These are phyloP conservation scores for Spinacia oleracea DNA, from an alignment of 179 eudicot species.

Conservation along the genomic window DNA sequence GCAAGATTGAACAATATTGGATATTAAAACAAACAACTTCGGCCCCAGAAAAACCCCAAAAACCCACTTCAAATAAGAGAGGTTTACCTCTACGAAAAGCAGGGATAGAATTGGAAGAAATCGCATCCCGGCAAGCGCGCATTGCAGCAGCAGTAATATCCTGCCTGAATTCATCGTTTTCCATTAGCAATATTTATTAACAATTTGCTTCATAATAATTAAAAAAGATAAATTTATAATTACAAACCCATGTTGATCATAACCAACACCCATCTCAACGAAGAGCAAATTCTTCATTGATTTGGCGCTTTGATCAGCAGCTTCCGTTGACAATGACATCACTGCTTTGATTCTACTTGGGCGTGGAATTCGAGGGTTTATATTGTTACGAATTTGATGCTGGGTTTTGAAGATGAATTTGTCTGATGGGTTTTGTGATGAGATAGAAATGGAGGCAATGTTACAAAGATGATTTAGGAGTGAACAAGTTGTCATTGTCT, in stretches of 20 bases:
- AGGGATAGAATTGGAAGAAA: conserved; percentile 92
- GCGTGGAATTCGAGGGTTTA: conserved; percentile 28
- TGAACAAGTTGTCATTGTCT: conserved; percentile 12
- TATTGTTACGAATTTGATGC: not conserved
- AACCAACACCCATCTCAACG: conserved; percentile 99
- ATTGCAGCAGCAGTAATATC: conserved; percentile 85
- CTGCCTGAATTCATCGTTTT: conserved; percentile 53
- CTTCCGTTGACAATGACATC: conserved; percentile 33
- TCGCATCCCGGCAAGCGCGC: conserved; percentile 95
- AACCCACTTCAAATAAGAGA: not conserved
- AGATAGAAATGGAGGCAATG: not conserved
- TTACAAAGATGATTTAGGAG: conserved; percentile 7
- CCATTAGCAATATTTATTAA: too few relatives aligned
- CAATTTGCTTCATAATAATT: not conserved
- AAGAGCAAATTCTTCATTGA: conserved; percentile 63
- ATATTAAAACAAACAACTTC: not conserved
- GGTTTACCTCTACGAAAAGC: conserved; percentile 84
- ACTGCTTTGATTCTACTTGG: conserved; percentile 21
- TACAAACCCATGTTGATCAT: conserved; percentile 87
- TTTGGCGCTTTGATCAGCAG: conserved; percentile 28
- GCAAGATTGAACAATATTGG: not conserved
- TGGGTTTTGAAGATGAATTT: conserved; percentile 16
- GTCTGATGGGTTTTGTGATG: not conserved
- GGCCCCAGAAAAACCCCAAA: not conserved
- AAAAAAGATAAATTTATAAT: not conserved